Evolutionary conservation across 129 eudicot genomes (phyloP).

Genomic region (Arctium minus): DNA sequence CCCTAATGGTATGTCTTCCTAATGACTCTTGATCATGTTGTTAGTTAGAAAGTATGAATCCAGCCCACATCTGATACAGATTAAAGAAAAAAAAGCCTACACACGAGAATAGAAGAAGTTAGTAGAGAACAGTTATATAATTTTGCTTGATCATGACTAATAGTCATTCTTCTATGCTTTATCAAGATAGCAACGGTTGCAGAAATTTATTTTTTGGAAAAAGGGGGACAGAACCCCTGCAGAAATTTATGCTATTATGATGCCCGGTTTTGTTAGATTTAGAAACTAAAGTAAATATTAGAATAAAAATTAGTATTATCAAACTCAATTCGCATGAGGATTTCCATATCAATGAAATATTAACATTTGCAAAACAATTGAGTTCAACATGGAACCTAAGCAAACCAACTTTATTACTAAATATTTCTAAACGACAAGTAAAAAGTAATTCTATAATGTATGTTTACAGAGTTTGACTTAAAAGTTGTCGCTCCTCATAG

Average conservation of each 20-base stretch:
- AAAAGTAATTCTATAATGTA: too few species aligned
- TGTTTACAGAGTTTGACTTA: too few species aligned
- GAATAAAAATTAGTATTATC: not conserved
- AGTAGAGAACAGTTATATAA: not conserved
- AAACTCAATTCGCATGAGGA: not conserved
- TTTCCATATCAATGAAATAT: not conserved
- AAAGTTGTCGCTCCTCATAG: too few species aligned
- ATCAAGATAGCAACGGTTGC: not conserved
- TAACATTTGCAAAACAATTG: not conserved
- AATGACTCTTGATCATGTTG: not conserved
- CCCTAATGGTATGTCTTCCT: conserved; percentile 59
- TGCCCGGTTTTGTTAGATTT: not conserved
- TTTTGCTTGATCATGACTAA: not conserved
- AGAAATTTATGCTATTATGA: too few species aligned
- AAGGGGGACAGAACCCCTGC: too few species aligned
- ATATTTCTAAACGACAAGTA: too few species aligned
- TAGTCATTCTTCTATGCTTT: not conserved
- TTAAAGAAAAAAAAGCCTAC: not conserved
- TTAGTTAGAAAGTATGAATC: not conserved
- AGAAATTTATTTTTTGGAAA: too few species aligned
- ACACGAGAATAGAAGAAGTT: not conserved
- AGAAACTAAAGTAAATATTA: not conserved
- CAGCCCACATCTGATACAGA: not conserved
- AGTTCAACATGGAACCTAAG: too few species aligned
- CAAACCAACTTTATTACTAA: too few species aligned